These are phyloP conservation scores for Leccinum pellstonianum DNA, from an alignment of 768 basidiomycete species.

Conservation along the genomic window DNA sequence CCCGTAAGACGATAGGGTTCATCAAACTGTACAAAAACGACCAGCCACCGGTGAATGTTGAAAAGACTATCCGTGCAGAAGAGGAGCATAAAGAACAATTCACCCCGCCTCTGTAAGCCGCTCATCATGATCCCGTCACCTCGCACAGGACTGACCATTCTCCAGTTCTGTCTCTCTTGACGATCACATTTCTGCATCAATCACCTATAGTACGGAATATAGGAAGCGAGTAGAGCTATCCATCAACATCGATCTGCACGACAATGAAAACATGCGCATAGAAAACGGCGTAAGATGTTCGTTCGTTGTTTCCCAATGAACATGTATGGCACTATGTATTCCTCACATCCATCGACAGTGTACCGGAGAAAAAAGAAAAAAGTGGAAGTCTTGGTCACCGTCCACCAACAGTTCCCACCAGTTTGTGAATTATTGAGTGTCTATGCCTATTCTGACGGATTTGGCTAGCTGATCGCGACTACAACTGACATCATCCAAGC, in stretches of 20 bases:
- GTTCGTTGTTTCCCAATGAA: conserved; percentile 1
- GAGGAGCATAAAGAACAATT: background rate
- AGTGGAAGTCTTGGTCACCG: conserved; percentile 8
- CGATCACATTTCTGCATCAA: background rate
- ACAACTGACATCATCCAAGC: conserved; percentile 8
- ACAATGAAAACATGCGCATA: background rate
- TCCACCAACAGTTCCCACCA: background rate
- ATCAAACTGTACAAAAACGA: conserved; percentile 1
- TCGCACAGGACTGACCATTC: background rate
- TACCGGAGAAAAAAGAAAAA: conserved; percentile 12
- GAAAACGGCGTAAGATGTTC: conserved; percentile 1
- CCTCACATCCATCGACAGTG: conserved; percentile 1
- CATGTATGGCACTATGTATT: background rate
- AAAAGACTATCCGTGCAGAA: background rate
- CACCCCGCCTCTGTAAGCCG: conserved; percentile 9
- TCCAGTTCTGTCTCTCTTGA: conserved; percentile 1
- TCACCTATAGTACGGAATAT: background rate
- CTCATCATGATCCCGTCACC: background rate
- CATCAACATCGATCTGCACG: conserved; percentile 5
- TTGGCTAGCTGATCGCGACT: conserved; percentile 8
- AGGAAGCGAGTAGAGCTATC: background rate
- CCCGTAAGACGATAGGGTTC: conserved; percentile 6
- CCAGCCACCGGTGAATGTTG: background rate
- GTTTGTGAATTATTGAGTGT: background rate
- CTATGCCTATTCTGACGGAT: background rate